Base-by-base conservation (phyloP, 116 monocot species). In the Papilionanthe hybrid region DNA sequence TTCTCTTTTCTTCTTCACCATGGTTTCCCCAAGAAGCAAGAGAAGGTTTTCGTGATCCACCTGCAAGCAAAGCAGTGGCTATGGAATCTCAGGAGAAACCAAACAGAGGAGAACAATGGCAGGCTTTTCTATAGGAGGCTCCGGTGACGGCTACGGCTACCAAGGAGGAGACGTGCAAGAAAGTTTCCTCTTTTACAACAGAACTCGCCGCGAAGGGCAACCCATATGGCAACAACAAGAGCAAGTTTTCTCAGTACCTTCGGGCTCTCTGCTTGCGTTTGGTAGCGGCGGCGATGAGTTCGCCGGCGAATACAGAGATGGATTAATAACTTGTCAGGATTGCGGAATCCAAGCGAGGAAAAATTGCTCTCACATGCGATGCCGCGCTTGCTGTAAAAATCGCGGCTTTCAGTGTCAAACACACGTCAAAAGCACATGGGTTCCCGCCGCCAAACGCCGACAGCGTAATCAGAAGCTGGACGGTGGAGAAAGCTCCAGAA, bases 321-420 rank as follows among this genome's bases (percentile, higher is more conserved):
- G 90, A 5, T 37, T 37, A 37, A 91, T 87, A 83, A 91, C 86
- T 83, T 96, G 96, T 85, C 96, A 93, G 81, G 53, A 53, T 17
- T 53, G 53, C 53, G 53, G 53, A 53, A 53, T 15, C 53, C 15
- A 17, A 53, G 53, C 96, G 10, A 96, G 91, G 82, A 96, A 96
- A 72, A 93, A 93, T 86, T 96, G 96, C 84, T 17, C 86, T 43
- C 93, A 96, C 78, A 75, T 84, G 83, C 81, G 96, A 23, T 96
- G 96, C 90, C 78, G 91, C 69, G 90, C 90, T 10, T 93, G 93
- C 86, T 93, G 93, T 84, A 90, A 93, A 87, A 91, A 90, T 86
- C 91, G 96, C 23, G 88, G 88, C 44, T 91, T 93, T 84, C 90
- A 72, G 15, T 96, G 96, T 81, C 27, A 20, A 53, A 17, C 53